Evolutionary conservation across 2,329 filamentous ascomycete species (phyloP), one percentile per base, ranked within the genome.

Genomic region (Paecilomyces sp.): DNA sequence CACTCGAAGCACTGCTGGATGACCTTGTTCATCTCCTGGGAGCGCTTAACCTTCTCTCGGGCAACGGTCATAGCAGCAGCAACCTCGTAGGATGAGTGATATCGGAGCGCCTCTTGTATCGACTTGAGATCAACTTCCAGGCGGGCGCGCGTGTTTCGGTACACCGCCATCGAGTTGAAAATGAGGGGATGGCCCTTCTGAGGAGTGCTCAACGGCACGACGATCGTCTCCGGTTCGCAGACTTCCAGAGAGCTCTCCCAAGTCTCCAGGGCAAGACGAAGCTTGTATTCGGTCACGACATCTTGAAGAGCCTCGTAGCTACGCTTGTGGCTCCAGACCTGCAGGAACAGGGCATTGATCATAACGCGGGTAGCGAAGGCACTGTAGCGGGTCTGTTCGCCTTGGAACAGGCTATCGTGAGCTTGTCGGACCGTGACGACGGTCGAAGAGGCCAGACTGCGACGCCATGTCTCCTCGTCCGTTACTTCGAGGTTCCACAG

Each of bases 321-420:
- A 71, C 94, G 90, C 84, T 97, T 97, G 80, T 97, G 91, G 72
- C 96, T 96, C 94, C 94, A 99, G 2, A 97, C 93, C 75, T 97
- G 94, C 55, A 99, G 83, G 82, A 97, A 99, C 64, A 99, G 82
- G 11, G 94, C 93, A 71, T 97, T 99, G 83, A 97, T 97, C 91
- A 99, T 95, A 64, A 97, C 91, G 63, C 94, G 91, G 11, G 94
- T 96, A 4, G 92, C 93, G 73, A 97, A 99, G 1, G 93, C 93
- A 71, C 93, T 97, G 81, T 97, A 99, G 67, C 89, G 88, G 57
- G 93, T 85, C 60, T 85, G 85, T 72, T 97, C 91, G 64, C 93
- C 94, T 74, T 96, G 92, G 81, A 97, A 97, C 3, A 99, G 85
- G 63, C 92, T 92, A 76, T 96, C 92, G 71, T 97, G 93, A 1